phyloP scores from a whole-genome alignment of 2,329 filamentous ascomycete genomes.

The Fusarium brevicatenulatum region DNA sequence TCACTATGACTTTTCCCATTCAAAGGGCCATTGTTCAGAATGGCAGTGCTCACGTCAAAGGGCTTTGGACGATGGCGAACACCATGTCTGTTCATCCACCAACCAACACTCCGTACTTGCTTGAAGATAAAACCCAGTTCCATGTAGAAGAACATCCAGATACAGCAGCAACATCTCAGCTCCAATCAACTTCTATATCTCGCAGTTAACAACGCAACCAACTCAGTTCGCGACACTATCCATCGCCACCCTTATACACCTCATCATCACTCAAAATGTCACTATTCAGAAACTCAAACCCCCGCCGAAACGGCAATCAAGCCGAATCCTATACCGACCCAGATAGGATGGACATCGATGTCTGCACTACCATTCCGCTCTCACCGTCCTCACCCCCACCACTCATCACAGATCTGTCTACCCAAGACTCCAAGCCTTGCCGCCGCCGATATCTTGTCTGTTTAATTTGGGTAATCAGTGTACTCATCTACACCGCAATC shows the following conservation, averaged over 20 bases:
- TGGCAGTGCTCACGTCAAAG: not conserved
- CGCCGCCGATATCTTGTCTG: not conserved
- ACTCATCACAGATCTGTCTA: too few relatives aligned
- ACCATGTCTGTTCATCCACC: not conserved
- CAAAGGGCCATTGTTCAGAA: too few relatives aligned
- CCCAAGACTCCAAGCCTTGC: not conserved
- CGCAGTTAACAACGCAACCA: accelerated
- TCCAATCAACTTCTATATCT: not conserved
- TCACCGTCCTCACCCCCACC: not conserved
- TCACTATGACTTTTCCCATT: accelerated
- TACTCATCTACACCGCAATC: not conserved
- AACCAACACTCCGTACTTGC: not conserved
- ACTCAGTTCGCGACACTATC: not conserved
- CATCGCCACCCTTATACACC: not conserved
- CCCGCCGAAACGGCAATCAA: not conserved
- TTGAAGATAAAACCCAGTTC: not conserved
- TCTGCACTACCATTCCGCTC: not conserved
- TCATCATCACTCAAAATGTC: not conserved
- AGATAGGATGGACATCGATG: not conserved
- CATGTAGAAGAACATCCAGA: too few relatives aligned
- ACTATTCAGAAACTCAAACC: not conserved
- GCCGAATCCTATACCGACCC: not conserved
- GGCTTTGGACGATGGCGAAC: not conserved
- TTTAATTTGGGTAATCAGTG: not conserved
- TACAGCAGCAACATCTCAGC: not conserved